phyloP scores from a whole-genome alignment of 768 basidiomycete species.

The Dacryopinax primogenitus region DNA sequence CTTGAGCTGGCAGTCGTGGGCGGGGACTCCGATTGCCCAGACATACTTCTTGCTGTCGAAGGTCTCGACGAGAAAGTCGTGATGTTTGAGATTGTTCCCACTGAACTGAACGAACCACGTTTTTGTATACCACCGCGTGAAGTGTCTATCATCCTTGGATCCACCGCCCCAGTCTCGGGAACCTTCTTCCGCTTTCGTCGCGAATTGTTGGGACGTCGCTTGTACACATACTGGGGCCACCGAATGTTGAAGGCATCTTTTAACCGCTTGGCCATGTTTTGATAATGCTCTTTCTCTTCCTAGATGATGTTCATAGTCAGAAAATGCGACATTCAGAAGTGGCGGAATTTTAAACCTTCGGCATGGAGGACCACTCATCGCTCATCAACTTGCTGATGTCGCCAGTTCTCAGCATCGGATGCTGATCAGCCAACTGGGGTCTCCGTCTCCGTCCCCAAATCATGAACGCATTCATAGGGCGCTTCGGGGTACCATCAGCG shows the following conservation, averaged over 20 bases:
- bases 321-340: neutral
- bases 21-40: neutral
- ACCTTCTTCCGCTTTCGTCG: conserved; percentile 41
- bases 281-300: conserved; percentile 77
- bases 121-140: neutral
- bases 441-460: conserved; percentile 73
- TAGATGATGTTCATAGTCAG: conserved; percentile 23
- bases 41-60: neutral
- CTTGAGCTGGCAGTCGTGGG: neutral
- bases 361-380: conserved; percentile 77
- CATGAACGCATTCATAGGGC: conserved; percentile 92
- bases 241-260: conserved; percentile 76
- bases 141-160: neutral
- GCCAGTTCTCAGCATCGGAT: conserved; percentile 80
- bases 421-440: conserved; percentile 74
- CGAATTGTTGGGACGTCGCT: conserved; percentile 75
- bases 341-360: conserved; percentile 29
- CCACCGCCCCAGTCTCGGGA: neutral
- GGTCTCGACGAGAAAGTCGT: neutral
- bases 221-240: conserved; percentile 84
- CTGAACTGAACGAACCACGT: conserved; percentile 1
- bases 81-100: neutral
- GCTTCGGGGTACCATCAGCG: conserved; percentile 74
- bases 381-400: conserved; percentile 81
- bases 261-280: conserved; percentile 70